Base-by-base conservation (phyloP, 2,329 filamentous ascomycete species). In the Rhinocladiella mackenziei region DNA sequence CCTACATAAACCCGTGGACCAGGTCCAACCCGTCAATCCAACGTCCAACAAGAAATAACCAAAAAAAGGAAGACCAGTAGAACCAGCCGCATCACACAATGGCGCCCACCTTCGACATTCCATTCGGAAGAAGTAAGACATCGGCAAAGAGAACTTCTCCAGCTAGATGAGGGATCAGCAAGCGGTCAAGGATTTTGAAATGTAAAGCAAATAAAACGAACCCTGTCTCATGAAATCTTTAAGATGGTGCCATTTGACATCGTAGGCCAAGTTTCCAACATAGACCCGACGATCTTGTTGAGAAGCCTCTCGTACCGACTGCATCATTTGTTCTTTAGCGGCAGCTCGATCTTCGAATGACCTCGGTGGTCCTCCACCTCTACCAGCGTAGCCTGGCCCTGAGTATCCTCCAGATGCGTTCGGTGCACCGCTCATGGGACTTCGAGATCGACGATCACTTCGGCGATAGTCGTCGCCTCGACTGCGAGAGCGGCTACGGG, bases 21-120 rank as follows among this genome's bases (percentile, higher is more conserved):
- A 78, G 75, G 84, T 83, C 89, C 86, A 83, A 84, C 84, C 89
- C 91, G 91, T 95, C 89, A 96, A 94, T 86, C 89, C 87, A 92
- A 87, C 83, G 79, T 92, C 86, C 88, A 84, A 81, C 81, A 87
- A 84, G 69, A 65, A 62, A 45, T 46, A 63, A 55, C 43, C 51
- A 64, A 65, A 65, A n/a, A n/a, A 63, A 71, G 68, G 77, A 77
- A 81, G 74, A 74, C 73, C 73, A 75, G 75, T 82, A 72, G 80
- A 81, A 80, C 86, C 86, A 86, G 81, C 84, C 84, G 83, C 80
- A 83, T 85, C 84, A 89, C 78, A 75, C 81, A 77, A 86, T 85
- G 78, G 83, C 82, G 89, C 87, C 88, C 89, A 97, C 91, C 91
- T 98, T 98, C 87, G 91, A 97, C 92, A 98, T 98, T 89, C 92